These are phyloP conservation scores for Striga asiatica DNA, from an alignment of 257 asterid species.

Conservation along the genomic window DNA sequence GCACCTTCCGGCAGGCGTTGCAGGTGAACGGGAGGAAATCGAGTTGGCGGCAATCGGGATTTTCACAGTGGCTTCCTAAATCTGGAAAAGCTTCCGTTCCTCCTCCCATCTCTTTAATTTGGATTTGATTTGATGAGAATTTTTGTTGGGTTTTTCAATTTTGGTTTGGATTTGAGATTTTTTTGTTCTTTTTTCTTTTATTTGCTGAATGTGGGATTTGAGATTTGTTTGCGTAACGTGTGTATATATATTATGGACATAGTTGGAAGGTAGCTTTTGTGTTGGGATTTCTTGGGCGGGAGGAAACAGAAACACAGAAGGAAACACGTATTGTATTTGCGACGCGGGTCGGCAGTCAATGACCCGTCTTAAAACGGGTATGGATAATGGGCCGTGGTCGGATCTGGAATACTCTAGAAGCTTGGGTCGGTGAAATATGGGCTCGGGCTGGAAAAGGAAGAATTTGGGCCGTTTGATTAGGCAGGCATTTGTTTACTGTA, in stretches of 20 bases:
- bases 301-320: no score
- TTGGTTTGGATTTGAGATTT: background rate
- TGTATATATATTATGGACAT: slow-evolving; percentile 23
- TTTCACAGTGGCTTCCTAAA: slow-evolving; percentile 77
- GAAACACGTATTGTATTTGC: no score
- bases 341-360: no score
- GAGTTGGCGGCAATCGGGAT: slow-evolving; percentile 59
- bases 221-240: background rate
- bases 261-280: background rate
- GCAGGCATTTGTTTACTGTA: no score
- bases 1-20: slow-evolving; percentile 46
- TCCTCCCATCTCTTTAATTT: slow-evolving; percentile 26
- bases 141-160: background rate
- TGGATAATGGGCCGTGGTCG: no score
- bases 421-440: no score
- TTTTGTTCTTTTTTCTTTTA: background rate
- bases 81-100: slow-evolving; percentile 94
- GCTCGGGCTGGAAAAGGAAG: no score
- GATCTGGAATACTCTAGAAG: no score
- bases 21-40: slow-evolving; percentile 91
- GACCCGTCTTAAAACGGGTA: no score
- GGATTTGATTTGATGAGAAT: background rate
- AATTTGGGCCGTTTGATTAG: no score
- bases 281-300: slow-evolving; percentile 23
- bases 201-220: background rate